These are phyloP conservation scores for Sordaria brevicollis DNA, from an alignment of 495 filamentous ascomycete genomes.

Conservation along the genomic window DNA sequence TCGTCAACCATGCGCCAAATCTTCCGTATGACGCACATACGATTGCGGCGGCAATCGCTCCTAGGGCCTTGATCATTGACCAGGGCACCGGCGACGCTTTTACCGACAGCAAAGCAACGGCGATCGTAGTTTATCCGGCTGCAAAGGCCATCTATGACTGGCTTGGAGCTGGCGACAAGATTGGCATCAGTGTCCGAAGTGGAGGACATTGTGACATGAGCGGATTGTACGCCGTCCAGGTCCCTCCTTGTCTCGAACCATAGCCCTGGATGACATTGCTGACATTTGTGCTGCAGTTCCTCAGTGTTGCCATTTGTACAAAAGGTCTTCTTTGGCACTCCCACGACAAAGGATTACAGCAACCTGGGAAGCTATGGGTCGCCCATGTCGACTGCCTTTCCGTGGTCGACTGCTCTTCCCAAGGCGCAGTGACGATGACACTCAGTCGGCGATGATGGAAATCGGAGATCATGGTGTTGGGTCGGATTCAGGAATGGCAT, in stretches of 20 bases:
- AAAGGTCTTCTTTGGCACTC: conserved; percentile 37
- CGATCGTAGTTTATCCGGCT: conserved; percentile 39
- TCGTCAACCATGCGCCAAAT: conserved; percentile 38
- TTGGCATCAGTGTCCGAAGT: conserved; percentile 38
- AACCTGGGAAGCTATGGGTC: conserved; percentile 35
- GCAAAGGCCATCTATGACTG: conserved; percentile 43
- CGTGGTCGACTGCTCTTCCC: conserved; percentile 35
- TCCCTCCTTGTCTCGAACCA: no score
- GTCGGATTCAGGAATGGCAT: not conserved
- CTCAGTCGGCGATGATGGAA: not conserved
- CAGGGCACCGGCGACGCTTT: conserved; percentile 39
- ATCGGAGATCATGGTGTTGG: not conserved
- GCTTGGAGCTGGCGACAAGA: conserved; percentile 36
- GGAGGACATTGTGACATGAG: conserved; percentile 42
- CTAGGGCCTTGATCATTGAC: conserved; percentile 40
- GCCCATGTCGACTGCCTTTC: conserved; percentile 37
- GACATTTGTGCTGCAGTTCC: conserved; percentile 19
- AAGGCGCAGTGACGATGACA: conserved; percentile 1
- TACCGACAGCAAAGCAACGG: conserved; percentile 41
- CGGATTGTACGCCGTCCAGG: conserved; percentile 40
- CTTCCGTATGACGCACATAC: conserved; percentile 44
- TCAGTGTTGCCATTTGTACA: conserved; percentile 41
- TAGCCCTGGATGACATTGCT: not conserved
- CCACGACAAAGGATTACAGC: conserved; percentile 36
- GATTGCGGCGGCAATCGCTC: conserved; percentile 43